These are phyloP conservation scores for Penicillium aurantiogriseum DNA, from an alignment of 2,329 filamentous ascomycete genomes.

Conservation along the genomic window DNA sequence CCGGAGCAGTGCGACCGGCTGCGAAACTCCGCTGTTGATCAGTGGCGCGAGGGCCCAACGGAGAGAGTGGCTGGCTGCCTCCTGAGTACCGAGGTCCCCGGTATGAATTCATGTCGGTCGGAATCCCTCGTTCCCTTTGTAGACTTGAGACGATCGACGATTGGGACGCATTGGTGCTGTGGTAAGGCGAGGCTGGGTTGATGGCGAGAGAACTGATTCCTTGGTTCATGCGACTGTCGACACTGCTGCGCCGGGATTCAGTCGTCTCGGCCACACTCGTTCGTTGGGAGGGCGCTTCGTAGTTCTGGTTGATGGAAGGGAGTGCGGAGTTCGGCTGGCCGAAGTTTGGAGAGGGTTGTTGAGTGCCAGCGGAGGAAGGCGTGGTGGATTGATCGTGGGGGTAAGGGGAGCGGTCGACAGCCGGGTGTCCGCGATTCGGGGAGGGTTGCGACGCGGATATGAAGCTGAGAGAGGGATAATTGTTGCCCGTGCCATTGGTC, in stretches of 20 bases:
- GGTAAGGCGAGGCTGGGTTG: constrained; percentile 49
- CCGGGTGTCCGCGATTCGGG: constrained; percentile 42
- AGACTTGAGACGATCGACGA: constrained; percentile 46
- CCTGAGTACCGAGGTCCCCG: constrained; percentile 44
- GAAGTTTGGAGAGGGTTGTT: constrained; percentile 41
- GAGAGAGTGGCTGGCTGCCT: constrained; percentile 40
- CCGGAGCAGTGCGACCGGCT: constrained; percentile 48
- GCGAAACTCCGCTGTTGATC: constrained; percentile 44
- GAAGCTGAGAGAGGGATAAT: constrained; percentile 45
- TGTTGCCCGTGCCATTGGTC: constrained; percentile 44
- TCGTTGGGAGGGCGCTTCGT: constrained; percentile 50
- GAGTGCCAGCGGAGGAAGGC: constrained; percentile 39
- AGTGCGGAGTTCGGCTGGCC: constrained; percentile 46
- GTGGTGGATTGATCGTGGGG: constrained; percentile 40
- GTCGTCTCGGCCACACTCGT: constrained; percentile 42
- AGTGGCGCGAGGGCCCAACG: constrained; percentile 36
- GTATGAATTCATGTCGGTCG: constrained; percentile 40
- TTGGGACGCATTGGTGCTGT: constrained; percentile 48
- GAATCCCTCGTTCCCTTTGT: constrained; percentile 45
- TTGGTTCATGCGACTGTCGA: constrained; percentile 51
- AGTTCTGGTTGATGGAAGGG: constrained; percentile 60
- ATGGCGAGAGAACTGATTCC: constrained; percentile 49
- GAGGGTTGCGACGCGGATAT: constrained; percentile 48
- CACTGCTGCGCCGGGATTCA: constrained; percentile 50
- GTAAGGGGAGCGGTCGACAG: constrained; percentile 44